Evolutionary conservation across 208 protist species (phyloP).

Genomic region (Sergeia podlipaevii): DNA sequence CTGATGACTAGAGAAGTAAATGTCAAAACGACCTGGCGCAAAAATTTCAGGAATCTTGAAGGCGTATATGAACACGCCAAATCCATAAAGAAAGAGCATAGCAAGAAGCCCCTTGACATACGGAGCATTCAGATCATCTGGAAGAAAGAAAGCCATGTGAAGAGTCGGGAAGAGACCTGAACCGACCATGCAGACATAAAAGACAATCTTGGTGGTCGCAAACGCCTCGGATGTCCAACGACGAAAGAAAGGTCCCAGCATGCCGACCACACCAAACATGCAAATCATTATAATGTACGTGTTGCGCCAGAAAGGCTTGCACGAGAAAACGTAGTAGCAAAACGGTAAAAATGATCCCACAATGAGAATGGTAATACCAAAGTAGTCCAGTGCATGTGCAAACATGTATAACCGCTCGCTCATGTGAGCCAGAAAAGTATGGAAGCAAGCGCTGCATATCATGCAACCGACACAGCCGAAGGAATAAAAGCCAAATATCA

Average conservation of each 20-base stretch:
- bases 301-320: slow-evolving; percentile 58
- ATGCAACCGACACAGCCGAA: slow-evolving; percentile 72
- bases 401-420: slow-evolving; percentile 45
- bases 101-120: slow-evolving; percentile 47
- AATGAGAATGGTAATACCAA: slow-evolving; percentile 80
- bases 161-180: slow-evolving; percentile 59
- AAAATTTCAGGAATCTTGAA: slow-evolving; percentile 75
- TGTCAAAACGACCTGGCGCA: slow-evolving; percentile 65
- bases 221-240: slow-evolving; percentile 67
- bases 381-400: slow-evolving; percentile 78
- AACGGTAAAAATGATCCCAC: slow-evolving; percentile 83
- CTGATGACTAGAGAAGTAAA: slow-evolving; percentile 68
- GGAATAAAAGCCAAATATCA: slow-evolving; percentile 72
- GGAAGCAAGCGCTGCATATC: slow-evolving; percentile 67
- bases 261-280: slow-evolving; percentile 61
- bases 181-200: slow-evolving; percentile 76
- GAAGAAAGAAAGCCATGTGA: slow-evolving; percentile 54
- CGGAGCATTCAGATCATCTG: slow-evolving; percentile 25
- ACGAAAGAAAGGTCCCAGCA: slow-evolving; percentile 73
- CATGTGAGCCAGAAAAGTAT: slow-evolving; percentile 68
- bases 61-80: slow-evolving; percentile 79
- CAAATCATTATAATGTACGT: slow-evolving; percentile 71
- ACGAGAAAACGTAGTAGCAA: slow-evolving; percentile 74
- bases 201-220: slow-evolving; percentile 45
- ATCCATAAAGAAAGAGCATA: slow-evolving; percentile 69